These are phyloP conservation scores for Blastocystis sp. DNA, from an alignment of 352 stramenopile species.

Conservation along the genomic window DNA sequence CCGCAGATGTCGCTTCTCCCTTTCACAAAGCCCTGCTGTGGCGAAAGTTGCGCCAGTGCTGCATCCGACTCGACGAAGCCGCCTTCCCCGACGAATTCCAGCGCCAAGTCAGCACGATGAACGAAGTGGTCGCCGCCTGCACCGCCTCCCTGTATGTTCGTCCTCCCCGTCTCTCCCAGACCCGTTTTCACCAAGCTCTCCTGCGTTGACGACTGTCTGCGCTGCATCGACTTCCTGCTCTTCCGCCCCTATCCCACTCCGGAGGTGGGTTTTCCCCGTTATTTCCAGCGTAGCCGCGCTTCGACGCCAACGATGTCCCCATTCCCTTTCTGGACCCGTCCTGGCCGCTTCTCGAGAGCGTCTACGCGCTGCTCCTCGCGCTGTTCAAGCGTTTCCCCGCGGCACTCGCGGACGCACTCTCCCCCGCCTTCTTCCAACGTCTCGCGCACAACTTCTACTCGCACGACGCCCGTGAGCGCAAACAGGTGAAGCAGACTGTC, in stretches of 20 bases:
- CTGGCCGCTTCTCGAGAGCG: not conserved
- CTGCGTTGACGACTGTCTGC: conserved; percentile 17
- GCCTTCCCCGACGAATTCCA: not conserved
- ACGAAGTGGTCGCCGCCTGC: not conserved
- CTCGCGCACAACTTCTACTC: not conserved
- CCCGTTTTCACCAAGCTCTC: not conserved
- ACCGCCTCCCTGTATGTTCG: not conserved
- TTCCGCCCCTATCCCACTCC: not conserved
- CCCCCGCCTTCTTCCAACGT: not conserved
- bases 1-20: not conserved
- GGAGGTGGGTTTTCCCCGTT: not conserved
- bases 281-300: not conserved
- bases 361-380: not conserved
- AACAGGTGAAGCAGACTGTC: not conserved
- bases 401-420: not conserved
- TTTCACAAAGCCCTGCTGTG: not conserved
- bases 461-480: not conserved
- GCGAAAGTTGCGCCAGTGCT: conserved; percentile 32
- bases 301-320: not conserved
- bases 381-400: not conserved
- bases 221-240: not conserved
- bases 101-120: not conserved
- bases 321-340: not conserved
- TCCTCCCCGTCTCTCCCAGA: not conserved
- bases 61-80: not conserved